Percentiles rank a stretch among this genome's conserved stretches.
Evolutionary conservation across 228 moss, liverwort and hornwort species (phyloP).

Genomic region (Sphagnum magellanicum): DNA sequence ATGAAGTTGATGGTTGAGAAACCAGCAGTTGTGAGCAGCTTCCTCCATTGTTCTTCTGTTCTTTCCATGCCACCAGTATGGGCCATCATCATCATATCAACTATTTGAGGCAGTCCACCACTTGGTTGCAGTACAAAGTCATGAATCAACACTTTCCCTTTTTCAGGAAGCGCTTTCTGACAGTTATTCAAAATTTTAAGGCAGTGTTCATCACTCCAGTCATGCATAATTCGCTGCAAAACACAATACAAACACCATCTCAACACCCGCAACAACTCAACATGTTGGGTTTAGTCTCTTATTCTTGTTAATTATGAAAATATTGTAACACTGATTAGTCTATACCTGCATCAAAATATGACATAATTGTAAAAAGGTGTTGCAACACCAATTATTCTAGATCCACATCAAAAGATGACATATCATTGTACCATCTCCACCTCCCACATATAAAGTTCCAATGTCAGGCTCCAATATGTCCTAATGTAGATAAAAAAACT

Average conservation of each 20-base stretch:
- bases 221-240: constrained; percentile 56
- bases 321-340: no score
- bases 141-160: constrained; percentile 46
- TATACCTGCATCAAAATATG: no score
- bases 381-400: no score
- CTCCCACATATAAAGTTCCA: no score
- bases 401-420: no score
- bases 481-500: no score
- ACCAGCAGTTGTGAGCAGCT: constrained; percentile 16
- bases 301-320: no score
- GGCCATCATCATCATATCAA: constrained; percentile 20
- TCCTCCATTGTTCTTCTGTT: constrained; percentile 21
- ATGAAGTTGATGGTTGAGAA: constrained; percentile 12
- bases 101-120: constrained; percentile 13
- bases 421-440: no score
- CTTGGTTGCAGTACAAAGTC: constrained; percentile 26
- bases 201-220: constrained; percentile 57
- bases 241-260: neutral
- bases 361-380: no score
- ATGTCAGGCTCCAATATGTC: no score
- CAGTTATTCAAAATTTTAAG: constrained; percentile 52
- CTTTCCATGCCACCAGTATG: constrained; percentile 30
- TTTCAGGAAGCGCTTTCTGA: constrained; percentile 18
- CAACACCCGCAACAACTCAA: no score
- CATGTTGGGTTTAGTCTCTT: no score